Conservation (phyloP, 495 filamentous ascomycete species). For the Sordaria brevicollis region DNA sequence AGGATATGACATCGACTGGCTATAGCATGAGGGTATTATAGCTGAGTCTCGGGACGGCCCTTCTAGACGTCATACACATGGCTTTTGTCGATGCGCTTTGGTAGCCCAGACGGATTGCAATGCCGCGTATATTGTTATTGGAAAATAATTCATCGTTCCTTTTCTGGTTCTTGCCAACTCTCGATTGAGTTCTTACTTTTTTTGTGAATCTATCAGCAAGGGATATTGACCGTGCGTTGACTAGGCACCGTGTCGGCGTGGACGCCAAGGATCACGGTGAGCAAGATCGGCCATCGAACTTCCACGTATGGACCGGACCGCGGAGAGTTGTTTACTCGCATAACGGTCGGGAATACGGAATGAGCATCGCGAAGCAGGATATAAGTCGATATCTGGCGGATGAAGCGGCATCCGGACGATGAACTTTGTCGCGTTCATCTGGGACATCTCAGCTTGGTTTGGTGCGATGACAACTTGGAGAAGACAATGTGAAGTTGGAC, state of each 20-base stretch:
- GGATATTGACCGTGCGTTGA: background rate
- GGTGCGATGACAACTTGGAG: background rate
- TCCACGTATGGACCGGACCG: background rate
- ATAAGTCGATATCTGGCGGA: background rate
- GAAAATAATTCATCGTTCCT: background rate
- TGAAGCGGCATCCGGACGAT: background rate
- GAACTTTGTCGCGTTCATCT: background rate
- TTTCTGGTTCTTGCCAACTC: background rate
- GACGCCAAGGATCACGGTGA: background rate
- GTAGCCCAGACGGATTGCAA: background rate
- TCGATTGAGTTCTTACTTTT: background rate
- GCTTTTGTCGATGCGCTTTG: background rate
- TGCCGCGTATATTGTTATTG: background rate
- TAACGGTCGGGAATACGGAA: background rate
- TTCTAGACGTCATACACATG: background rate
- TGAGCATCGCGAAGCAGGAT: background rate
- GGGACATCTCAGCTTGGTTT: background rate
- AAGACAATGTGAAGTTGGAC: background rate
- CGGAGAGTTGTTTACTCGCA: background rate
- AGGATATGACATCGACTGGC: background rate
- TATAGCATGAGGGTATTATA: background rate
- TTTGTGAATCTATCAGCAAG: background rate
- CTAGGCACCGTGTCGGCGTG: background rate
- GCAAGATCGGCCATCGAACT: background rate
- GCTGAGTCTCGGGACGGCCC: background rate